Conservation (phyloP, 2,329 filamentous ascomycete genomes). For the Stachybotrys elegans region DNA sequence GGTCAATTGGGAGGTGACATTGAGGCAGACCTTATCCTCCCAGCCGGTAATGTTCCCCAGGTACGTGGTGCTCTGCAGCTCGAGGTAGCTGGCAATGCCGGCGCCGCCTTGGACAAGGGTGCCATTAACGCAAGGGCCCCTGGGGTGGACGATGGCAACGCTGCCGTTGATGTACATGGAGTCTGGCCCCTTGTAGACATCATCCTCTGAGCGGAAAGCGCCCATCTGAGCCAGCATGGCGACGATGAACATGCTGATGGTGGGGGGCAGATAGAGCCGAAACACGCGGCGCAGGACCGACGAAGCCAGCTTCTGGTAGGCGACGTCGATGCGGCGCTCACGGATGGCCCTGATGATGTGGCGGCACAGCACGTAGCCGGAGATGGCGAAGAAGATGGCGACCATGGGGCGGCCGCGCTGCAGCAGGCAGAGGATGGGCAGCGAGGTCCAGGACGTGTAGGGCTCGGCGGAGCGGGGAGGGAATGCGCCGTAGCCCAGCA, state of each 20-base stretch:
- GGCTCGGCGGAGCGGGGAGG: conserved; percentile 29
- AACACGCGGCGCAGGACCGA: conserved; percentile 32
- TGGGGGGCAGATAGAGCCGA: conserved; percentile 33
- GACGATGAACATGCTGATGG: conserved; percentile 34
- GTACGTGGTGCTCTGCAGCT: conserved; percentile 19
- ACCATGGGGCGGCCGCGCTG: conserved; percentile 36
- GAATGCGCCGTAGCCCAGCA: conserved; percentile 33
- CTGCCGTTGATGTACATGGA: conserved; percentile 34
- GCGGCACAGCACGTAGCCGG: conserved; percentile 35
- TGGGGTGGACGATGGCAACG: conserved; percentile 18
- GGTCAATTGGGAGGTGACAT: conserved; percentile 21
- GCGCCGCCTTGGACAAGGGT: conserved; percentile 20
- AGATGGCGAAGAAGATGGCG: conserved; percentile 38
- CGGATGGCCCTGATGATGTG: conserved; percentile 32
- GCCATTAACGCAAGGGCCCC: conserved; percentile 20
- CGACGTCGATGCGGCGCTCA: conserved; percentile 26
- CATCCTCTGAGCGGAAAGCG: conserved; percentile 27
- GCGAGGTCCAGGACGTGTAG: conserved; percentile 22
- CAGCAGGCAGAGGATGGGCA: conserved; percentile 35
- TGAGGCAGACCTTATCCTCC: conserved; percentile 27
- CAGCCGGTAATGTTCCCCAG: conserved; percentile 24
- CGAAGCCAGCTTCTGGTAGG: conserved; percentile 30
- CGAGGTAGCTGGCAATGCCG: conserved; percentile 23
- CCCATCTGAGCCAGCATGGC: conserved; percentile 32
- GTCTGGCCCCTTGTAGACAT: conserved; percentile 31